A percentile compares a stretch with the other conserved stretches of the same genome.
phyloP scores from a whole-genome alignment of 768 basidiomycete species.

The Tricholoma bakamatsutake region DNA sequence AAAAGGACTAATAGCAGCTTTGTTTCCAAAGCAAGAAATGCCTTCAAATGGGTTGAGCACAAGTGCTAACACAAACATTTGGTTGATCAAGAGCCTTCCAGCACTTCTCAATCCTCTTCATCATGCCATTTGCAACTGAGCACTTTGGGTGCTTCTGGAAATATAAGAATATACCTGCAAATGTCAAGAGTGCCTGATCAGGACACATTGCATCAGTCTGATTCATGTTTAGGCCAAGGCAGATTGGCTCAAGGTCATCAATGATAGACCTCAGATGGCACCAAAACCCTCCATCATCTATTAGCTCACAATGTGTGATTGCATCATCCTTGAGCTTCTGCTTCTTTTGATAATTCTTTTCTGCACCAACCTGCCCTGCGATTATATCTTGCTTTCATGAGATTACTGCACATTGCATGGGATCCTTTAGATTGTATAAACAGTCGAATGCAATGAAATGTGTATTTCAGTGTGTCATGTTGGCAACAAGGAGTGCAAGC shows the following conservation, averaged over 20 bases:
- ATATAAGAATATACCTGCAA: constrained; percentile 15
- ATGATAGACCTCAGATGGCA: constrained; percentile 11
- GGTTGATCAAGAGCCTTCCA: constrained; percentile 24
- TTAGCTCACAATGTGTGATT: constrained; percentile 14
- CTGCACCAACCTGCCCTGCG: constrained; percentile 21
- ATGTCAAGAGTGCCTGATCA: constrained; percentile 22
- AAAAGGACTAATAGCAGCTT: constrained; percentile 18
- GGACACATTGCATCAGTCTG: neutral
- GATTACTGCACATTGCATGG: constrained; percentile 17
- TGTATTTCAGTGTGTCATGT: constrained; percentile 24
- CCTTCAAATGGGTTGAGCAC: constrained; percentile 24
- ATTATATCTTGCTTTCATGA: constrained; percentile 15
- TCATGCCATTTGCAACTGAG: constrained; percentile 17
- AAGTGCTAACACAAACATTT: constrained; percentile 19
- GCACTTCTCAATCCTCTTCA: constrained; percentile 20
- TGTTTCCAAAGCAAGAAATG: constrained; percentile 21
- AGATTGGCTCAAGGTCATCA: constrained; percentile 23
- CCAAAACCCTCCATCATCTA: constrained; percentile 17
- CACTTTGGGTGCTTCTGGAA: constrained; percentile 14
- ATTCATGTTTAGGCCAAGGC: constrained; percentile 5
- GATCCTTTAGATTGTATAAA: constrained; percentile 16
- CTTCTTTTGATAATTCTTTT: constrained; percentile 18
- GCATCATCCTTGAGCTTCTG: constrained; percentile 16
- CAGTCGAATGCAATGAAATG: constrained; percentile 21
- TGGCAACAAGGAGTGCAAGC: constrained; percentile 13